Evolutionary conservation across 345 rosid genomes (phyloP), one percentile per base, ranked within the genome.

Genomic region (Salix exigua): DNA sequence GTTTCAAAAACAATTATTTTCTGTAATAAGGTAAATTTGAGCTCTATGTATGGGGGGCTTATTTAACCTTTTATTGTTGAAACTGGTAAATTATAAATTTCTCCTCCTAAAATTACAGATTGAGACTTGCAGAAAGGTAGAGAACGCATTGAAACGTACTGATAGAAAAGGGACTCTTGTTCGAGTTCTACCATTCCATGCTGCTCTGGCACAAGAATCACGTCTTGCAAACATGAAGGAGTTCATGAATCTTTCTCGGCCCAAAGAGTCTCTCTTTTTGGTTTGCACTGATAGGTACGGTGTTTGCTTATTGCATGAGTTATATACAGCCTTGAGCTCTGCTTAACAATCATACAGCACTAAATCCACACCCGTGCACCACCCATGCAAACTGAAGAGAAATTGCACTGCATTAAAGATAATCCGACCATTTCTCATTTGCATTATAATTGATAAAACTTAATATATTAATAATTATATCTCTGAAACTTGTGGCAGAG

Each of bases 61-160:
- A 25, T 19, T 31, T 16, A 42, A 16, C 21, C 16, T 61, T 28
- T 50, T 37, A 1, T 25, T 71, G 30, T 16, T 51, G 33, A 51
- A 68, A 13, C 28, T 74, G 2, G 35, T 33, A 23, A 11, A 19
- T n/a, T 18, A 13, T 62, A 62, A 14, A 26, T 64, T 61, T 68
- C 12, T 42, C 37, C 67, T 71, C 53, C 42, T 62, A 37, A 68
- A 73, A 77, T 51, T 73, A 53, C 90, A 93, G 97, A 91, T 93
- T 44, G 99, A 95, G 85, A 91, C 99, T 66, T 95, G 99, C 86
- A 88, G 99, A 83, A 91, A 95, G 85, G 94, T 95, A 35, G 97
- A 95, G 92, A 95, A 93, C 80, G 84, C 83, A 73, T 82, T 93
- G 66, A 95, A 88, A 85, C 87, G 97, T 51, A 73, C 84, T 71